These are phyloP conservation scores for Cordyceps javanica DNA, from an alignment of 2,329 filamentous ascomycete genomes.

Conservation along the genomic window DNA sequence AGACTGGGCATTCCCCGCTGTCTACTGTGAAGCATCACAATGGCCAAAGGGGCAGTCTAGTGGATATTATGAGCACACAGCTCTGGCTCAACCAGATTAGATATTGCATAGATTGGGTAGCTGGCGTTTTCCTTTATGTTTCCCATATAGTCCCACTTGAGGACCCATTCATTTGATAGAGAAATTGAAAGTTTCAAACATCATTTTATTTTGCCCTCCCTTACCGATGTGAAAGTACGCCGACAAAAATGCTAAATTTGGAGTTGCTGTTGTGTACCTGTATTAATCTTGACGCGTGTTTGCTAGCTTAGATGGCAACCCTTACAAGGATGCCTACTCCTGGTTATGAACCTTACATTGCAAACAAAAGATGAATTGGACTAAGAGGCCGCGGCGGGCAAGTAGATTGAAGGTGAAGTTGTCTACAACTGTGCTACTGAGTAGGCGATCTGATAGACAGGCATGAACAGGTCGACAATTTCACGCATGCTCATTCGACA, in stretches of 20 bases:
- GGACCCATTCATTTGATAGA: neutral
- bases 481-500: neutral
- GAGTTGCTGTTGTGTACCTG: too few species aligned
- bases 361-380: too few species aligned
- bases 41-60: neutral
- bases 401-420: too few species aligned
- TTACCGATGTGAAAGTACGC: neutral
- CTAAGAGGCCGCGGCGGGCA: too few species aligned
- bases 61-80: constrained; percentile 9
- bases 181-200: constrained; percentile 4
- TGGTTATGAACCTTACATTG: too few species aligned
- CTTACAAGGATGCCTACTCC: too few species aligned
- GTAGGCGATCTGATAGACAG: neutral
- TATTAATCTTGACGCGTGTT: too few species aligned
- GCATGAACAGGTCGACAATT: neutral
- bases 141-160: neutral
- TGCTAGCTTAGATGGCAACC: too few species aligned
- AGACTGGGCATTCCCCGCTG: neutral
- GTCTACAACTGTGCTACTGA: too few species aligned
- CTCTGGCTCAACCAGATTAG: constrained; percentile 11
- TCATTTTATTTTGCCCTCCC: neutral
- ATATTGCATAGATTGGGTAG: constrained; percentile 11
- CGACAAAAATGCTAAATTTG: too few species aligned
- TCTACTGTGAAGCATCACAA: neutral
- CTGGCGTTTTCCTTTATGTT: constrained; percentile 11